These are phyloP conservation scores for Setomelanomma holmii DNA, from an alignment of 2,329 filamentous ascomycete genomes.

Conservation along the genomic window DNA sequence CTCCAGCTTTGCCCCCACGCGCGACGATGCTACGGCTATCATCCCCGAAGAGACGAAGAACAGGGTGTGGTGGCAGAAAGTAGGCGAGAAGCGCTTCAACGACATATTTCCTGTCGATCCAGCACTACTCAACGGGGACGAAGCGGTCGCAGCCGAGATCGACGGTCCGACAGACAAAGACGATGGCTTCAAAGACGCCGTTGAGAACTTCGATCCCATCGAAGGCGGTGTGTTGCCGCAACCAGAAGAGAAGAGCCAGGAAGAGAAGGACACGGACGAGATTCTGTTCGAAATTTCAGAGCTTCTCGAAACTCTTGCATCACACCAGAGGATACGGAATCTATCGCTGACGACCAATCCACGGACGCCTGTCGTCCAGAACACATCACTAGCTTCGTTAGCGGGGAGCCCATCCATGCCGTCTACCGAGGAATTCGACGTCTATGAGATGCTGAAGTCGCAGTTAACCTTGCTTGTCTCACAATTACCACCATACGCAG, in stretches of 20 bases:
- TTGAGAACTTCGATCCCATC: constrained; percentile 46
- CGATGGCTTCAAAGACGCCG: constrained; percentile 46
- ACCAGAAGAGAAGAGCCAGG: constrained; percentile 47
- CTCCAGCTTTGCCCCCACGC: constrained; percentile 79
- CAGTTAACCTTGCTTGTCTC: constrained; percentile 77
- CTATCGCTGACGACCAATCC: constrained; percentile 70
- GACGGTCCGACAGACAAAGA: constrained; percentile 48
- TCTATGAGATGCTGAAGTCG: constrained; percentile 76
- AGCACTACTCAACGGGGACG: constrained; percentile 47
- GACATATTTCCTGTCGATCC: constrained; percentile 66
- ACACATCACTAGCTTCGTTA: constrained; percentile 64
- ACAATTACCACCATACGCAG: constrained; percentile 80
- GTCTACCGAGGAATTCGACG: constrained; percentile 63
- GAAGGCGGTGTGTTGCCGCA: constrained; percentile 31
- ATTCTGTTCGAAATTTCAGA: constrained; percentile 77
- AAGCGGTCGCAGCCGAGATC: constrained; percentile 43
- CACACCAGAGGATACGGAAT: constrained; percentile 80
- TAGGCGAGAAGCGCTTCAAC: constrained; percentile 70
- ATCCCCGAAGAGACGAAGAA: constrained; percentile 72
- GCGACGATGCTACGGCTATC: constrained; percentile 75
- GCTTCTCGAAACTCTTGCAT: constrained; percentile 76
- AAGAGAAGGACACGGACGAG: constrained; percentile 71
- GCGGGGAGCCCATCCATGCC: constrained; percentile 70
- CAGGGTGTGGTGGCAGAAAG: constrained; percentile 77
- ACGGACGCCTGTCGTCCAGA: constrained; percentile 71